Evolutionary conservation across 2,329 filamentous ascomycete species (phyloP).

Genomic region (Monilinia aucupariae): DNA sequence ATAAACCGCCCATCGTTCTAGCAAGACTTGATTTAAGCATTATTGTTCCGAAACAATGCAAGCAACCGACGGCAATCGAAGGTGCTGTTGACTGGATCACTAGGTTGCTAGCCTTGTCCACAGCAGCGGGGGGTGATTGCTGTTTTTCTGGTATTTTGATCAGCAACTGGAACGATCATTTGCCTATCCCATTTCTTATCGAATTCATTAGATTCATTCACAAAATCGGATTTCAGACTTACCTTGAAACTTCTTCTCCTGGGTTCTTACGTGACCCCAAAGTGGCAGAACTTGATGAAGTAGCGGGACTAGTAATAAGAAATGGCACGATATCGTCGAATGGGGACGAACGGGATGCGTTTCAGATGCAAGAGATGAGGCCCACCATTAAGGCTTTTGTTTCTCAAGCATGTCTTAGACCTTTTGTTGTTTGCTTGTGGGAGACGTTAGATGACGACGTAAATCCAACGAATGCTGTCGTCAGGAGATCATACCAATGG

Average conservation of each 20-base stretch:
- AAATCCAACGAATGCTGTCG: slow-evolving; percentile 26
- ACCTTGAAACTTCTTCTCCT: slow-evolving; percentile 27
- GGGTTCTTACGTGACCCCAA: slow-evolving; percentile 23
- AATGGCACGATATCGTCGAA: slow-evolving; percentile 41
- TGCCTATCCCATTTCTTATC: slow-evolving; percentile 21
- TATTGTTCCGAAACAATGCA: slow-evolving; percentile 16
- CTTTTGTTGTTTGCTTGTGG: slow-evolving; percentile 29
- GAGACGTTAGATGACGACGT: slow-evolving; percentile 33
- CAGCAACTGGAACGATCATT: slow-evolving; percentile 22
- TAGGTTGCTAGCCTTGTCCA: slow-evolving; percentile 20
- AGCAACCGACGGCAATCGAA: neutral
- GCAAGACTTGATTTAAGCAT: slow-evolving; percentile 27
- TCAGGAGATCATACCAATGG: slow-evolving; percentile 28
- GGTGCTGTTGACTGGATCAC: slow-evolving; percentile 3
- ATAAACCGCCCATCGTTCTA: slow-evolving; percentile 22
- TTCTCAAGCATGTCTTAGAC: slow-evolving; percentile 26
- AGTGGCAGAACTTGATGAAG: slow-evolving; percentile 19
- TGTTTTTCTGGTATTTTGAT: slow-evolving; percentile 26
- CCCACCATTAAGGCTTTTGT: slow-evolving; percentile 24
- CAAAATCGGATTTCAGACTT: slow-evolving; percentile 26
- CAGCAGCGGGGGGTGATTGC: slow-evolving; percentile 18
- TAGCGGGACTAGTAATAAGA: slow-evolving; percentile 39
- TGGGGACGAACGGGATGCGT: slow-evolving; percentile 41
- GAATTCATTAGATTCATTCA: slow-evolving; percentile 27
- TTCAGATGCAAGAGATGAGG: slow-evolving; percentile 35